Base-by-base conservation (phyloP, 768 basidiomycete species). In the Hygrocybe punicea region DNA sequence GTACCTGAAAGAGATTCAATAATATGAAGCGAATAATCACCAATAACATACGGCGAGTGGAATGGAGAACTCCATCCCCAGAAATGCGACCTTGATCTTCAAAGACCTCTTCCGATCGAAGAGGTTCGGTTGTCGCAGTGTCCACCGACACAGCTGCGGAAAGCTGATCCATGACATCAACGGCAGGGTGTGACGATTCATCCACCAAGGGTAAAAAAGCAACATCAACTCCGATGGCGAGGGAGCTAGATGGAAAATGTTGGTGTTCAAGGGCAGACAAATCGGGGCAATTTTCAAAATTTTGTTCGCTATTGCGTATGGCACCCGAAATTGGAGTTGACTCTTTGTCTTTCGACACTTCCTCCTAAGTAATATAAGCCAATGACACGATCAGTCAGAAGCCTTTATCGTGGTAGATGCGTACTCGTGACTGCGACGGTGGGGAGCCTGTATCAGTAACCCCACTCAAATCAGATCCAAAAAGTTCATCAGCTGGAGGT, bases 391-490 rank as follows among this genome's bases (percentile, higher is more conserved):
- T 23, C n/a, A 13, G 34, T 36, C 3, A 23, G 34, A 4, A 50
- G 23, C 29, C 4, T 13, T 35, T 33, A 36, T 35, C 7, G 17
- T 8, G 11, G 19, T 2, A 35, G 24, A 21, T 39, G 56, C 64
- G 36, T 42, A 65, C 71, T 58, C 65, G 63, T 24, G 60, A 47
- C 37, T 66, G 65, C 17, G 67, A 64, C 25, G 65, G 57, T 23
- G 64, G 65, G 52, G 67, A 63, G 23, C 55, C 62, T n/a, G 71
- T 67, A 37, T 68, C 71, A 7, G 71, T 72, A 13, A 71, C 64
- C 23, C 70, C 71, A 54, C 66, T 74, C n/a, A 73, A 60, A 36
- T 74, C 73, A 23, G 75, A 75, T 14, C 67, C 71, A 44, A 61
- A 65, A 33, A 69, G 66, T 17, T 63, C 58, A 40, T 73, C 71